These are phyloP conservation scores for Jaapia argillacea DNA, from an alignment of 768 basidiomycete species.

Conservation along the genomic window DNA sequence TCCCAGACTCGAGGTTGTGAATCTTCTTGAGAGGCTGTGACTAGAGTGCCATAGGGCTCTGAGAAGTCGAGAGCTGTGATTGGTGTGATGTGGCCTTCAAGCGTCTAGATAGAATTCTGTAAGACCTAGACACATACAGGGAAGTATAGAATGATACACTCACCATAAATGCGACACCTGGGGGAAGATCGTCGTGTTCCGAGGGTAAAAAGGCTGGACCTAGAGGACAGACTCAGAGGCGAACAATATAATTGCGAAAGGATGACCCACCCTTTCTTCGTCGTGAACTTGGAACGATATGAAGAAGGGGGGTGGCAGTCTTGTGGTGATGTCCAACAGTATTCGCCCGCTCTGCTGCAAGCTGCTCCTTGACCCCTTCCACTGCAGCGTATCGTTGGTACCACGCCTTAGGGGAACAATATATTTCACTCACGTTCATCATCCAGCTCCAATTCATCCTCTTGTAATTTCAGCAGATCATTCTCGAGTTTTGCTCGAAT, in stretches of 20 bases:
- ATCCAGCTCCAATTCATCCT: constrained; percentile 95
- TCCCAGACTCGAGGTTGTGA: constrained; percentile 91
- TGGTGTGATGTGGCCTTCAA: constrained; percentile 71
- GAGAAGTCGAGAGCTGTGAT: constrained; percentile 90
- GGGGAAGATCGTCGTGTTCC: constrained; percentile 92
- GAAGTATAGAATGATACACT: constrained; percentile 5
- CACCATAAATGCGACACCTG: constrained; percentile 96
- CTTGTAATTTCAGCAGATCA: constrained; percentile 78
- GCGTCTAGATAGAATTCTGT: constrained; percentile 43
- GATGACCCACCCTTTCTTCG: constrained; percentile 48
- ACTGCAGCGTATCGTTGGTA: constrained; percentile 35
- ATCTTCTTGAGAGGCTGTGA: constrained; percentile 81
- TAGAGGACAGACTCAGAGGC: constrained; percentile 15
- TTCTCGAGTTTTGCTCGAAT: constrained; percentile 75
- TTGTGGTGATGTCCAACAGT: constrained; percentile 19
- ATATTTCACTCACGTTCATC: constrained; percentile 66
- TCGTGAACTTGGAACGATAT: constrained; percentile 50
- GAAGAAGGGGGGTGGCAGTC: constrained; percentile 27
- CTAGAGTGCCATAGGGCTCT: constrained; percentile 92
- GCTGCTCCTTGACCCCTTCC: constrained; percentile 79
- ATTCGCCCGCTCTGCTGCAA: constrained; percentile 45
- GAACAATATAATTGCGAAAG: not conserved
- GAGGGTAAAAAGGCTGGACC: constrained; percentile 95
- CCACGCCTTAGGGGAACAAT: constrained; percentile 1
- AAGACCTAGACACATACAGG: constrained; percentile 3